A percentile compares a stretch with the other conserved stretches of the same genome.
Evolutionary conservation across 176 grass and related monocot species (phyloP).

Genomic region (Musa schizocarpa): DNA sequence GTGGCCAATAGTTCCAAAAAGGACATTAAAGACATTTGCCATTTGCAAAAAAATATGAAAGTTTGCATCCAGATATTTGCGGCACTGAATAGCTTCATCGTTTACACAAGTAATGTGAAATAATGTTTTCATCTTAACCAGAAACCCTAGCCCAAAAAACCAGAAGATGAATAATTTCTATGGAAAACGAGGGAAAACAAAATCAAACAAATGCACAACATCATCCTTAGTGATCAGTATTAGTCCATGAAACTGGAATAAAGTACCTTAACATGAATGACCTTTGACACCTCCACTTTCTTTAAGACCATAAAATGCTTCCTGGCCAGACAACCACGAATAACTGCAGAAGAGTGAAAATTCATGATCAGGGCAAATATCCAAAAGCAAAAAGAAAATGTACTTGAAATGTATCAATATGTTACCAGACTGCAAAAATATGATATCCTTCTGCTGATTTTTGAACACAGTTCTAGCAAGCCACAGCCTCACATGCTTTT

Average conservation of each 20-base stretch:
- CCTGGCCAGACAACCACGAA: constrained; percentile 62
- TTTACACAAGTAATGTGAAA: no score
- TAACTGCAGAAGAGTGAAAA: constrained; percentile 30
- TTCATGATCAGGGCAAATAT: constrained; percentile 4
- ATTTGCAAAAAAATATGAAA: background rate
- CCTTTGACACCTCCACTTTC: constrained; percentile 26
- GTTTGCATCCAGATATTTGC: background rate
- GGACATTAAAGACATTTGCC: no score
- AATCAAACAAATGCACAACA: background rate
- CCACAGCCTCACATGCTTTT: constrained; percentile 56
- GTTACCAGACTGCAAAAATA: constrained; percentile 79
- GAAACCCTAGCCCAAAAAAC: background rate
- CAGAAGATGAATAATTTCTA: background rate
- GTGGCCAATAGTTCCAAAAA: no score
- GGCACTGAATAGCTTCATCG: no score
- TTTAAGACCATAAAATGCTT: constrained; percentile 47
- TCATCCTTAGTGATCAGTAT: background rate
- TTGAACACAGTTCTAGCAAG: constrained; percentile 40
- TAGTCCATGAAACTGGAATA: constrained; percentile 23
- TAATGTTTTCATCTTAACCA: no score
- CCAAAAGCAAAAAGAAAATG: constrained; percentile 16
- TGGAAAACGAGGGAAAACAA: background rate
- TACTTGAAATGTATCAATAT: constrained; percentile 24
- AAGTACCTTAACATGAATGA: constrained; percentile 20
- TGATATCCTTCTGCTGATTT: constrained; percentile 48